phyloP scores from a whole-genome alignment of 495 filamentous ascomycete species.

The Astrocystis sublimbata region DNA sequence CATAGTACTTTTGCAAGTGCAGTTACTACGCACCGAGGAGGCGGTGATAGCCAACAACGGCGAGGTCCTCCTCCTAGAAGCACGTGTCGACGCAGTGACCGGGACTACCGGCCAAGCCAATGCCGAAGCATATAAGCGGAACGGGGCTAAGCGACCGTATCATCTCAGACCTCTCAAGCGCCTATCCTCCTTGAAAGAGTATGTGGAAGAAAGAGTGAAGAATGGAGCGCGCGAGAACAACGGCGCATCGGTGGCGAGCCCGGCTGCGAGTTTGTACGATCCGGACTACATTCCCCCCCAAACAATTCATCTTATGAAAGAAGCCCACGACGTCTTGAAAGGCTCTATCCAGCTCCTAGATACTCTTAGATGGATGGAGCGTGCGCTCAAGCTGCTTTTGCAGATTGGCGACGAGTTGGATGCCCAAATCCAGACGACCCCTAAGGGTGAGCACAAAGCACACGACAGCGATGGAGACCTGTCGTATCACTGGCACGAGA shows the following conservation, averaged over 20 bases:
- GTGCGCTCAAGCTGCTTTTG: constrained; percentile 34
- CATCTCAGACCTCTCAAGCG: constrained; percentile 28
- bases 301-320: constrained; percentile 37
- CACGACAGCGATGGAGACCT: constrained; percentile 27
- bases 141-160: constrained; percentile 16
- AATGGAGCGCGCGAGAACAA: constrained; percentile 19
- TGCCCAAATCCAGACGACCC: constrained; percentile 9
- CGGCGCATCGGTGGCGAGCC: not conserved
- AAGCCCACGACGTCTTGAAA: constrained; percentile 36
- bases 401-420: constrained; percentile 36
- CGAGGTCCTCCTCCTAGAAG: constrained; percentile 32
- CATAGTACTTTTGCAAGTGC: constrained; percentile 36
- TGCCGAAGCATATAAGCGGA: constrained; percentile 27
- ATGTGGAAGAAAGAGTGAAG: constrained; percentile 28
- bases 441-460: constrained; percentile 16
- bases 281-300: constrained; percentile 34
- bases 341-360: constrained; percentile 34
- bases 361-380: constrained; percentile 39
- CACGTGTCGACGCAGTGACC: constrained; percentile 34
- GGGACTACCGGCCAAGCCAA: constrained; percentile 32
- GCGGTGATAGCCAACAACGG: constrained; percentile 33
- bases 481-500: constrained; percentile 37
- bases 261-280: constrained; percentile 22
- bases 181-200: constrained; percentile 25
- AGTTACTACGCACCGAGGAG: constrained; percentile 34